phyloP scores from a whole-genome alignment of 805 yeast genomes.

The Cyberlindnera xylosilytica region DNA sequence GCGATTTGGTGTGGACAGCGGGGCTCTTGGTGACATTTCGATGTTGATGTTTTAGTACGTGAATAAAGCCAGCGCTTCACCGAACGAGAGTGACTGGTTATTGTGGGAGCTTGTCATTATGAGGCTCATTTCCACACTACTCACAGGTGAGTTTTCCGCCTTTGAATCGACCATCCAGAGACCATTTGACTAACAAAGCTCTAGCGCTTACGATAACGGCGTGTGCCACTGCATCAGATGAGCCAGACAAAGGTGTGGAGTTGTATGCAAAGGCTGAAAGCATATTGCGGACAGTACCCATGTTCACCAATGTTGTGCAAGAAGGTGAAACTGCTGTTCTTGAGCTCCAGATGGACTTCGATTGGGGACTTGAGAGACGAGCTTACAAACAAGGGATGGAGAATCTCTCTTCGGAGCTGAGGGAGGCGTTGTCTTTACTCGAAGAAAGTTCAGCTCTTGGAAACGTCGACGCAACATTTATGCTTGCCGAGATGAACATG shows the following conservation, averaged over 20 bases:
- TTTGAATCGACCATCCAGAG: not conserved
- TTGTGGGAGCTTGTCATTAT: no score
- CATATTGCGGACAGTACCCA: conserved; percentile 1
- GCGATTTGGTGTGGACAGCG: not conserved
- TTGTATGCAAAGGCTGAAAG: conserved; percentile 3
- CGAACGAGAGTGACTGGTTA: no score
- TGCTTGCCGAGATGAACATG: conserved; percentile 57
- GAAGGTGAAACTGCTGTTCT: conserved; percentile 8
- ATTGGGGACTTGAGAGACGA: conserved; percentile 18
- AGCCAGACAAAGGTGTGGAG: not conserved
- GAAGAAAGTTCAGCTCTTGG: conserved; percentile 24
- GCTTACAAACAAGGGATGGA: conserved; percentile 12
- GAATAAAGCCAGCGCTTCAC: no score
- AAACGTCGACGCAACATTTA: conserved; percentile 46
- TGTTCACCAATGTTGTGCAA: not conserved
- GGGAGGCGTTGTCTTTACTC: conserved; percentile 25
- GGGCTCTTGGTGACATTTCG: no score
- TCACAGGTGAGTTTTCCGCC: not conserved
- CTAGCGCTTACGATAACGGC: not conserved
- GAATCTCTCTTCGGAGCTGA: conserved; percentile 21
- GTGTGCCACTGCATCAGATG: not conserved
- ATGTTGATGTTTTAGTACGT: no score
- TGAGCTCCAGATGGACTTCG: conserved; percentile 30
- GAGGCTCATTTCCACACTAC: not conserved
- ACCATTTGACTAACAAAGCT: not conserved